phyloP scores from a whole-genome alignment of 2,329 filamentous ascomycete genomes.

The Blumeria graminis region DNA sequence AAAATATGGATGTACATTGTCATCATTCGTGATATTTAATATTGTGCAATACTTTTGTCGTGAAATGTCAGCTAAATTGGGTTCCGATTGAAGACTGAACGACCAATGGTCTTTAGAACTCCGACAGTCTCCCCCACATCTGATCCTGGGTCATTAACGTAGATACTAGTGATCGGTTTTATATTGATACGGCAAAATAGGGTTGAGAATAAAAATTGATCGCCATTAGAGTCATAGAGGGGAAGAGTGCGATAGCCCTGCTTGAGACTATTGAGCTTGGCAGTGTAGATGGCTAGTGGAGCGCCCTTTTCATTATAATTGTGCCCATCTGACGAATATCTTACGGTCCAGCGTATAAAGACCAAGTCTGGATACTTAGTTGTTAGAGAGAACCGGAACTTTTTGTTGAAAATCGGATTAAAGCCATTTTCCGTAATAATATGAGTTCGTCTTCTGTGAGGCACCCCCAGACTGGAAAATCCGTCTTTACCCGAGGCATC shows the following conservation, averaged over 20 bases:
- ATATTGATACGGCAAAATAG: conserved; percentile 74
- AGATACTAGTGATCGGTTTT: conserved; percentile 29
- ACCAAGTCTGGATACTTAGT: conserved; percentile 90
- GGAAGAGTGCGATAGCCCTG: conserved; percentile 85
- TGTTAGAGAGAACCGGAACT: conserved; percentile 56
- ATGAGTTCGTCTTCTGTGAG: conserved; percentile 54
- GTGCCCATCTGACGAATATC: conserved; percentile 57
- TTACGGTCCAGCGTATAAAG: conserved; percentile 82
- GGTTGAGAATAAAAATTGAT: conserved; percentile 85
- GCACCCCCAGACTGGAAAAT: conserved; percentile 42
- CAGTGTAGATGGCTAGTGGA: conserved; percentile 69
- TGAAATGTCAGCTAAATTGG: neutral
- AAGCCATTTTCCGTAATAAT: conserved; percentile 78
- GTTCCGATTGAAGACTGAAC: conserved; percentile 30
- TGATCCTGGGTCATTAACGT: conserved; percentile 24
- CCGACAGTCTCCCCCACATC: conserved; percentile 21
- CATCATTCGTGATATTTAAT: neutral
- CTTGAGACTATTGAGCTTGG: conserved; percentile 71
- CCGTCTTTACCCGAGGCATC: conserved; percentile 39
- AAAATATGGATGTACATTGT: neutral
- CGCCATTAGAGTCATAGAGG: conserved; percentile 66
- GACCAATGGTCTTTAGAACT: conserved; percentile 31
- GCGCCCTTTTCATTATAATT: conserved; percentile 37
- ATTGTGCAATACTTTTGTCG: no score
- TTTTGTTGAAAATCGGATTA: conserved; percentile 67